A percentile compares a stretch with the other conserved stretches of the same genome.
These are phyloP conservation scores for Penicillium sp. DNA, from an alignment of 2,329 filamentous ascomycete genomes.

Conservation along the genomic window DNA sequence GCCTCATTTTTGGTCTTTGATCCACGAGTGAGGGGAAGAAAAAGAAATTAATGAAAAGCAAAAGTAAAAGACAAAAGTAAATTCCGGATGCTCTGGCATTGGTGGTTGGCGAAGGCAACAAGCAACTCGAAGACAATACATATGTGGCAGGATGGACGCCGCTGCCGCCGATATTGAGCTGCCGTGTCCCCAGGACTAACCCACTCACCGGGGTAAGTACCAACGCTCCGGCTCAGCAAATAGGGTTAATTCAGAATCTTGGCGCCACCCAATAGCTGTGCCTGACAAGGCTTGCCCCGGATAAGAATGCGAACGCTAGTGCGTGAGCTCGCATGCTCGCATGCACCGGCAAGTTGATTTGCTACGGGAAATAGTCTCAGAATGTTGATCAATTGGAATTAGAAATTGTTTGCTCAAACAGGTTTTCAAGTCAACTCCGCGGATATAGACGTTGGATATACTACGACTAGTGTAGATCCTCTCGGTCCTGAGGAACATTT, in stretches of 20 bases:
- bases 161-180: constrained; percentile 7
- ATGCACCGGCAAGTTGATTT: neutral
- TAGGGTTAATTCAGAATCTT: constrained; percentile 1
- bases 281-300: neutral
- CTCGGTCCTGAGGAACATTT: neutral
- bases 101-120: neutral
- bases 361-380: neutral
- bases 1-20: constrained; percentile 1
- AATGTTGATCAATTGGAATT: neutral
- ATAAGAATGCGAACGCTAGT: neutral
- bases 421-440: neutral
- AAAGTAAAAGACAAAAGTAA: neutral
- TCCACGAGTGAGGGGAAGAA: neutral
- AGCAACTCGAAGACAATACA: neutral
- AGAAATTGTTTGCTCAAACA: neutral
- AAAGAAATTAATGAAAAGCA: neutral
- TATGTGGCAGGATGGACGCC: neutral
- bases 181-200: neutral
- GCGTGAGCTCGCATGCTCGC: neutral
- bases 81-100: neutral
- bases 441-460: neutral
- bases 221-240: constrained; percentile 6
- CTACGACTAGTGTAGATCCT: too few species aligned
- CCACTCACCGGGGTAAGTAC: constrained; percentile 3
- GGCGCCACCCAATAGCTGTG: constrained; percentile 6